Percentiles rank a stretch among this genome's conserved stretches.
phyloP scores from a whole-genome alignment of 2,329 filamentous ascomycete genomes.

The Neospermospora avenae region DNA sequence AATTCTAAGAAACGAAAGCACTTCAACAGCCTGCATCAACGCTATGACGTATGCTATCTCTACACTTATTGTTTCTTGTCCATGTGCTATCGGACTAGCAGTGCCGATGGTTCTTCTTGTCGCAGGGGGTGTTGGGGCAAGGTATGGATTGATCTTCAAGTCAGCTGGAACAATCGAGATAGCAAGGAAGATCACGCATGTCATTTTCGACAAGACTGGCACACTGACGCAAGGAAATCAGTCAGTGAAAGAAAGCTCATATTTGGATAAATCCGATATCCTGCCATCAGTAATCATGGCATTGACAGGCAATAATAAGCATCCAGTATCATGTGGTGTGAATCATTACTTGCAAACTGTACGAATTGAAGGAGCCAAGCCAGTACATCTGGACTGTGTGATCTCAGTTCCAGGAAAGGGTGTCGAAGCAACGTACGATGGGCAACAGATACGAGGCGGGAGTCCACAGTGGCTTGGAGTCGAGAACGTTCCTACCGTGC shows the following conservation, averaged over 20 bases:
- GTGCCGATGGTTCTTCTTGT: slow-evolving; percentile 79
- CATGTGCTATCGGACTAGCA: slow-evolving; percentile 68
- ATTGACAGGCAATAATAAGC: slow-evolving; percentile 32
- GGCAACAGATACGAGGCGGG: slow-evolving; percentile 42
- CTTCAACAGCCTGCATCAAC: slow-evolving; percentile 49
- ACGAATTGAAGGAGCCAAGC: slow-evolving; percentile 15
- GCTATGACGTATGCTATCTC: slow-evolving; percentile 72
- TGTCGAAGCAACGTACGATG: slow-evolving; percentile 38
- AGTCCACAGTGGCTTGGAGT: slow-evolving; percentile 48
- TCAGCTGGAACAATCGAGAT: slow-evolving; percentile 61
- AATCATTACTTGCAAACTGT: slow-evolving; percentile 36
- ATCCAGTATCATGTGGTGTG: slow-evolving; percentile 35
- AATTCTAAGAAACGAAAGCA: slow-evolving; percentile 37
- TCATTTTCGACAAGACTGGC: slow-evolving; percentile 80
- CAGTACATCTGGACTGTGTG: slow-evolving; percentile 31
- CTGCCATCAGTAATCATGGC: slow-evolving; percentile 26
- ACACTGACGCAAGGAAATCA: slow-evolving; percentile 67
- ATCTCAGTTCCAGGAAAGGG: slow-evolving; percentile 42
- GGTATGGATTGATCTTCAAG: slow-evolving; percentile 67
- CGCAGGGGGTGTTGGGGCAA: slow-evolving; percentile 62
- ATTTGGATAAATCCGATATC: slow-evolving; percentile 24
- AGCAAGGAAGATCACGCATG: slow-evolving; percentile 57
- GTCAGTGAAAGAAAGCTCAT: slow-evolving; percentile 39
- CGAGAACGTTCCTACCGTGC: slow-evolving; percentile 34
- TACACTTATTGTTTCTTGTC: slow-evolving; percentile 68